Conservation (phyloP, 2,329 filamentous ascomycete genomes). For the Pseudocercospora eumusae region DNA sequence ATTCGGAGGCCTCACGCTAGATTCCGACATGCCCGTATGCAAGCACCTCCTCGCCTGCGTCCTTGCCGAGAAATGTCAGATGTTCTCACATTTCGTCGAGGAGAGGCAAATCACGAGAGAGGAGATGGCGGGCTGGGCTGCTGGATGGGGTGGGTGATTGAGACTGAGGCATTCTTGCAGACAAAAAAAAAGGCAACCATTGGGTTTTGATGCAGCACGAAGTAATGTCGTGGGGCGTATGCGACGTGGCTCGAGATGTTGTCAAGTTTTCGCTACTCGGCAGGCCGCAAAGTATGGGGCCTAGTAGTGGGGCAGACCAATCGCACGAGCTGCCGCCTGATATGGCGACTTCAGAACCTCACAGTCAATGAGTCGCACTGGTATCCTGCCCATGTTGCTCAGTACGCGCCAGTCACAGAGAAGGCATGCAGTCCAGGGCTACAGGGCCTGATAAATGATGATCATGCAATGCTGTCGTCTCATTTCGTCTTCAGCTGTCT, state of each 20-base stretch:
- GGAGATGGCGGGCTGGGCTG: slow-evolving; percentile 72
- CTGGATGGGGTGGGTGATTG: slow-evolving; percentile 46
- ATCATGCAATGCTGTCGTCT: slow-evolving; percentile 8
- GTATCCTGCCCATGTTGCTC: background rate
- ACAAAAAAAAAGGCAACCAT: background rate
- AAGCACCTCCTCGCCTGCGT: slow-evolving; percentile 89
- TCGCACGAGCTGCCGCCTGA: no score
- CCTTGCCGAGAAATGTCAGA: slow-evolving; percentile 66
- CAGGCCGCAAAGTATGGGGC: background rate
- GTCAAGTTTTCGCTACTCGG: background rate
- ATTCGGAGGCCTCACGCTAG: slow-evolving; percentile 55
- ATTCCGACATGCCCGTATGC: slow-evolving; percentile 60
- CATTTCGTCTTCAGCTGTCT: background rate
- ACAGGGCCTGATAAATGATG: background rate
- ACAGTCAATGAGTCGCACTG: no score
- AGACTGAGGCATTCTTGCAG: slow-evolving; percentile 15
- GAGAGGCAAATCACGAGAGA: slow-evolving; percentile 59
- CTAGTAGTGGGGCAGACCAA: no score
- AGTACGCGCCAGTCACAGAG: background rate
- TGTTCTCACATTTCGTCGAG: slow-evolving; percentile 61
- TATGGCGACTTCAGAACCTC: no score
- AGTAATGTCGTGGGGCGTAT: background rate
- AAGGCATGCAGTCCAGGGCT: background rate
- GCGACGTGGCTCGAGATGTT: background rate
- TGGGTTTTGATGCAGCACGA: background rate